Percentiles rank a stretch among this genome's conserved stretches.
phyloP scores from a whole-genome alignment of 768 basidiomycete genomes.

The Russula sp. region DNA sequence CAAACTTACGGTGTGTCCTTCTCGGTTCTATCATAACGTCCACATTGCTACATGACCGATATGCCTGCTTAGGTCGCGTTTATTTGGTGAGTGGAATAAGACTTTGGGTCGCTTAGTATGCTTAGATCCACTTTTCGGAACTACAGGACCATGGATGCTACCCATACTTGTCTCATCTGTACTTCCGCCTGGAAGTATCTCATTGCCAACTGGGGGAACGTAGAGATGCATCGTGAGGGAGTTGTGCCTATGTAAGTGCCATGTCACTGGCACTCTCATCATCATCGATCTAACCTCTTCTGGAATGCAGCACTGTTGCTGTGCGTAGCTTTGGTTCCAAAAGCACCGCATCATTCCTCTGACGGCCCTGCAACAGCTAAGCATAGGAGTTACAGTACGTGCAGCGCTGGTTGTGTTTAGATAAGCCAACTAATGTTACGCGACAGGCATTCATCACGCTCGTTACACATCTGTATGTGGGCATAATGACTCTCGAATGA shows the following conservation, averaged over 20 bases:
- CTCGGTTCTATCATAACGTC: background rate
- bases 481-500: background rate
- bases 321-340: slow-evolving; percentile 6
- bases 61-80: slow-evolving; percentile 10
- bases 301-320: slow-evolving; percentile 10
- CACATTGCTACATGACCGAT: background rate
- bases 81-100: slow-evolving; percentile 14
- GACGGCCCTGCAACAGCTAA: slow-evolving; percentile 11
- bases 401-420: background rate
- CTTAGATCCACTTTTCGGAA: background rate
- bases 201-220: slow-evolving; percentile 21
- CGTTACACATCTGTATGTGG: slow-evolving; percentile 20
- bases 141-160: slow-evolving; percentile 16
- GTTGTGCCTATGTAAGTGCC: slow-evolving; percentile 16
- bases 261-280: background rate
- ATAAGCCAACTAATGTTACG: background rate
- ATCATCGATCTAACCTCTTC: background rate
- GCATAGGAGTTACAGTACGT: slow-evolving; percentile 22
- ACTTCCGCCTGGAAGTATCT: slow-evolving; percentile 22
- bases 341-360: background rate
- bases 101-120: background rate
- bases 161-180: slow-evolving; percentile 18
- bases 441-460: slow-evolving; percentile 15
- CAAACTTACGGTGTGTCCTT: slow-evolving; percentile 16
- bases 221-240: background rate